These are phyloP conservation scores for Calocybe gambosa DNA, from an alignment of 1,284 basidiomycete genomes.

Conservation along the genomic window DNA sequence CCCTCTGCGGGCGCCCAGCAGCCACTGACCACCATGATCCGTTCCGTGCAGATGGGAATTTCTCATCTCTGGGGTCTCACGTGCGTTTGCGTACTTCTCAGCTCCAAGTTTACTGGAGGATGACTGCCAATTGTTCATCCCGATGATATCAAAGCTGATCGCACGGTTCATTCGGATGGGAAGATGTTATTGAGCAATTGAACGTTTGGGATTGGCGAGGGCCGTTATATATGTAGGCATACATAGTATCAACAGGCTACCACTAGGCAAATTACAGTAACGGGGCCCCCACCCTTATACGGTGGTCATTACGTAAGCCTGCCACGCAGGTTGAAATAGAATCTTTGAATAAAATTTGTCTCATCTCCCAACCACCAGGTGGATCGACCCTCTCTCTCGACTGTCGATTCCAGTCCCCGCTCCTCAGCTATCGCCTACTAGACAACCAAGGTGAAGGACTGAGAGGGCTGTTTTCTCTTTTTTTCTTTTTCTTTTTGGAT, in stretches of 20 bases:
- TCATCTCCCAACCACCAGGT: conserved; percentile 31
- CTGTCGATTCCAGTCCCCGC: conserved; percentile 35
- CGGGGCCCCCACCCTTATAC: too few relatives aligned
- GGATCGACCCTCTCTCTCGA: conserved; percentile 33
- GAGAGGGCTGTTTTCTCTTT: conserved; percentile 31
- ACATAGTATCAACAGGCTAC: too few relatives aligned
- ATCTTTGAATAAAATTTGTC: conserved; percentile 6
- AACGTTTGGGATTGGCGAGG: too few relatives aligned
- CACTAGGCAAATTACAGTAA: too few relatives aligned
- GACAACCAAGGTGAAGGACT: conserved; percentile 31
- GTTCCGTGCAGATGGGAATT: neutral
- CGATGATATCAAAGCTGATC: neutral
- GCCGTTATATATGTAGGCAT: too few relatives aligned
- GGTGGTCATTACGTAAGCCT: conserved; percentile 18
- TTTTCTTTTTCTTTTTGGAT: conserved; percentile 22
- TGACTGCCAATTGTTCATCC: neutral
- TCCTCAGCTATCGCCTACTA: conserved; percentile 28
- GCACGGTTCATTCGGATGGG: neutral
- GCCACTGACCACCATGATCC: neutral
- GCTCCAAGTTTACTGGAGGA: neutral
- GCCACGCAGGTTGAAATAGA: conserved; percentile 17
- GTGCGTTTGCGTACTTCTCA: neutral
- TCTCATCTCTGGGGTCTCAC: neutral
- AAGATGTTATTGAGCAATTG: neutral
- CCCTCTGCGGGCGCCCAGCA: neutral